Evolutionary conservation across 108 stramenopile species (phyloP).

Genomic region (Conticribra guillardii): DNA sequence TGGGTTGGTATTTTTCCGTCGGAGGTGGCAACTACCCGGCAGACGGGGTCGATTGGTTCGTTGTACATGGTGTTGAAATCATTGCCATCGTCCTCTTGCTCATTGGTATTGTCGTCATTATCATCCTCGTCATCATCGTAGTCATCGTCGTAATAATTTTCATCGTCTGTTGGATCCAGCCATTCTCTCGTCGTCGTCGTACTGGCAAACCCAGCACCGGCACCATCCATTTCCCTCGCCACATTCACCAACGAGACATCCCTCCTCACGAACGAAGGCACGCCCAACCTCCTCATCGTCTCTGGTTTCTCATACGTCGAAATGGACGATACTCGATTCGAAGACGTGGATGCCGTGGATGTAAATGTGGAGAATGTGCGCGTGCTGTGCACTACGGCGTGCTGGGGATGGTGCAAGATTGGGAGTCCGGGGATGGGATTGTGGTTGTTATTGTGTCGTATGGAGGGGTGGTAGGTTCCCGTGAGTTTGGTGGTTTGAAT

Average conservation of each 20-base stretch:
- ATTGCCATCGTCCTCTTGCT: neutral
- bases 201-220: neutral
- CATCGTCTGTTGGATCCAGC: neutral
- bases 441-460: neutral
- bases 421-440: neutral
- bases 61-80: neutral
- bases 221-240: constrained; percentile 9
- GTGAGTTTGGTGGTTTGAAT: neutral
- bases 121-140: constrained; percentile 5
- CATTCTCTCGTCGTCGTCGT: neutral
- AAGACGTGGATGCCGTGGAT: neutral
- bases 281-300: neutral
- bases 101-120: neutral
- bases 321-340: constrained; percentile 11
- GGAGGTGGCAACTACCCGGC: constrained; percentile 57
- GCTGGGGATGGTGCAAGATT: neutral
- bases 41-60: constrained; percentile 13
- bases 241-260: constrained; percentile 22
- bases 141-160: neutral
- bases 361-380: neutral
- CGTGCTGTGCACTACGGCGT: neutral
- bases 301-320: constrained; percentile 5
- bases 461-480: neutral
- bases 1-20: constrained; percentile 56
- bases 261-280: constrained; percentile 5